These are phyloP conservation scores for Macadamia integrifolia DNA, from an alignment of 164 flowering plant species.

Conservation along the genomic window DNA sequence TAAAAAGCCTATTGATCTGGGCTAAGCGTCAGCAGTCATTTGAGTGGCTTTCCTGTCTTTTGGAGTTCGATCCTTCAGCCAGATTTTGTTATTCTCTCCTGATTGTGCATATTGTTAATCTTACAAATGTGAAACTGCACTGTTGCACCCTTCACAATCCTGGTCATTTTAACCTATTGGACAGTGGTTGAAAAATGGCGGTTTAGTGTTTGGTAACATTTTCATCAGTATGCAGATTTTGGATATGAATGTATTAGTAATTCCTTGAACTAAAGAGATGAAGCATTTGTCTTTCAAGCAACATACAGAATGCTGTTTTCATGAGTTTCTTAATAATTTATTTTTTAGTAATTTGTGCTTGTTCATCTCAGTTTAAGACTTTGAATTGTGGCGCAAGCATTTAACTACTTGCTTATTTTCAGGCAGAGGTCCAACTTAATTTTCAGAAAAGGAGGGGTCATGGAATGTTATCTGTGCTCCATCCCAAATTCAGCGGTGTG, in stretches of 20 bases:
- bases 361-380: background rate
- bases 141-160: no score
- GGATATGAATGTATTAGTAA: background rate
- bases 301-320: background rate
- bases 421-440: slow-evolving; percentile 96
- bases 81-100: background rate
- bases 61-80: background rate
- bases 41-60: no score
- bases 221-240: background rate
- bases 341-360: background rate
- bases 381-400: background rate
- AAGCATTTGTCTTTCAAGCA: background rate
- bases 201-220: no score
- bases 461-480: slow-evolving; percentile 80
- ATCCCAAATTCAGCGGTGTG: slow-evolving; percentile 94
- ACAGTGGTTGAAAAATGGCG: no score
- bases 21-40: no score
- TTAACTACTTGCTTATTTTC: slow-evolving; percentile 20
- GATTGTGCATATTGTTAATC: no score
- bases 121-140: no score
- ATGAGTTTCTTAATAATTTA: background rate
- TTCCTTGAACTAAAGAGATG: background rate
- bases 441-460: slow-evolving; percentile 92
- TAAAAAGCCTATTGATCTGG: no score
- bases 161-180: no score